Percentiles rank a stretch among this genome's conserved stretches.
These are phyloP conservation scores for Candida corydali DNA, from an alignment of 805 yeast genomes.

Conservation along the genomic window DNA sequence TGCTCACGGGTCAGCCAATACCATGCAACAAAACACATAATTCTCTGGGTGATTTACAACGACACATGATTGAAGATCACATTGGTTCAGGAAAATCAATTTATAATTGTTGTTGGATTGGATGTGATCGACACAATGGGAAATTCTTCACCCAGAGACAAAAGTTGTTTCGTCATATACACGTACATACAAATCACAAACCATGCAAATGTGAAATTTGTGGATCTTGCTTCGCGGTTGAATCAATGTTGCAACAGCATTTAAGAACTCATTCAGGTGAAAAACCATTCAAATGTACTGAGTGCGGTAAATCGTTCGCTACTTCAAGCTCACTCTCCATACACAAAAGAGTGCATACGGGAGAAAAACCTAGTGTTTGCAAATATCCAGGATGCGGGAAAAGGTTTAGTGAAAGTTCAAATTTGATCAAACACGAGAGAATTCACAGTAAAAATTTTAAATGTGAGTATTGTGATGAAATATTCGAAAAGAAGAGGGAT, in stretches of 20 bases:
- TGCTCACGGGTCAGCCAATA: conserved; percentile 24
- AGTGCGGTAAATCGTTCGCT: conserved; percentile 76
- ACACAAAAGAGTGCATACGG: conserved; percentile 83
- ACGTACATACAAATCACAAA: conserved; percentile 79
- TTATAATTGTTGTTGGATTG: conserved; percentile 75
- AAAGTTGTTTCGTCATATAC: conserved; percentile 80
- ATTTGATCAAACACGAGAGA: conserved; percentile 82
- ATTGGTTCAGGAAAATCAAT: conserved; percentile 67
- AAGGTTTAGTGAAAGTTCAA: conserved; percentile 83
- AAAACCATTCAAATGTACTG: conserved; percentile 71
- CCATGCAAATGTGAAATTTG: conserved; percentile 76
- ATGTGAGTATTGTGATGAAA: conserved; percentile 50
- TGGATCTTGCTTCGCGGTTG: conserved; percentile 68
- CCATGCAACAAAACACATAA: conserved; percentile 50
- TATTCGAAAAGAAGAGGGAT: conserved; percentile 36
- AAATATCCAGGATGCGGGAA: conserved; percentile 78
- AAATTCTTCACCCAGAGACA: conserved; percentile 76
- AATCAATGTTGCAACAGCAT: conserved; percentile 76
- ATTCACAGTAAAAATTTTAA: conserved; percentile 58
- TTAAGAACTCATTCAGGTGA: conserved; percentile 84
- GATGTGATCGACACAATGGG: conserved; percentile 59
- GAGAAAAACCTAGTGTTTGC: conserved; percentile 82
- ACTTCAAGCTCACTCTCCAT: conserved; percentile 80
- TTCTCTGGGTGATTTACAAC: conserved; percentile 58
- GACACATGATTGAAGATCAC: conserved; percentile 67